Evolutionary conservation across 2,329 filamentous ascomycete genomes (phyloP), one percentile per base, ranked within the genome.

Genomic region (Cyphellophora attinorum): DNA sequence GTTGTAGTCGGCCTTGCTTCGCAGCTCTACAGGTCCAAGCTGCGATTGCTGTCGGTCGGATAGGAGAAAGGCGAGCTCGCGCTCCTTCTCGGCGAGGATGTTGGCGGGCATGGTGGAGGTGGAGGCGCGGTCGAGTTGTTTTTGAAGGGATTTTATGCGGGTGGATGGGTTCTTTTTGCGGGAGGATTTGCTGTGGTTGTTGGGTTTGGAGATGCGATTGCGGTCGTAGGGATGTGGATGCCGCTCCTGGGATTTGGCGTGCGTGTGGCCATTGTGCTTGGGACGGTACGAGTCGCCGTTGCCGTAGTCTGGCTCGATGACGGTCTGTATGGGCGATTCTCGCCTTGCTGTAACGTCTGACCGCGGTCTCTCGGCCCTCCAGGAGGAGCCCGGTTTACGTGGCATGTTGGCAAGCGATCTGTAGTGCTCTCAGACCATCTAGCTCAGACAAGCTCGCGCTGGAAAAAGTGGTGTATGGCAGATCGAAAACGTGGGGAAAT

Each of bases 71-170:
- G 62, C 61, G 15, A 79, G 51, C 31, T 74, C 74, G 29, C 75
- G 65, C 52, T 79, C 75, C 45, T 75, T 71, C 39, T 73, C 64
- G 21, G 75, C 60, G 19, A 71, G 63, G 12, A 70, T 61, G 44
- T 70, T 67, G 14, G 70, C 68, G 2, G 72, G 68, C 35, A 79
- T 58, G 23, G 66, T 61, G 11, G 59, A 54, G n/a, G 21, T n/a
- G 8, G 21, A 25, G 5, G 57, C 52, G 37, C 60, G 37, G 5
- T 27, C 30, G 15, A 50, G 37, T 8, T 42, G 40, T 31, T 45
- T 47, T n/a, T 39, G 40, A 12, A 50, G 39, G 12, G 46, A 49
- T 30, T 45, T 45, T 11, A 49, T 49, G 27, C 45, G 43, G n/a
- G 45, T 44, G 3, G 46, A 49, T 5, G 37, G 40, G 27, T 49